Percentiles rank a stretch among this genome's conserved stretches.
These are phyloP conservation scores for Pseudogymnoascus destructans DNA, from an alignment of 2,329 filamentous ascomycete species.

Conservation along the genomic window DNA sequence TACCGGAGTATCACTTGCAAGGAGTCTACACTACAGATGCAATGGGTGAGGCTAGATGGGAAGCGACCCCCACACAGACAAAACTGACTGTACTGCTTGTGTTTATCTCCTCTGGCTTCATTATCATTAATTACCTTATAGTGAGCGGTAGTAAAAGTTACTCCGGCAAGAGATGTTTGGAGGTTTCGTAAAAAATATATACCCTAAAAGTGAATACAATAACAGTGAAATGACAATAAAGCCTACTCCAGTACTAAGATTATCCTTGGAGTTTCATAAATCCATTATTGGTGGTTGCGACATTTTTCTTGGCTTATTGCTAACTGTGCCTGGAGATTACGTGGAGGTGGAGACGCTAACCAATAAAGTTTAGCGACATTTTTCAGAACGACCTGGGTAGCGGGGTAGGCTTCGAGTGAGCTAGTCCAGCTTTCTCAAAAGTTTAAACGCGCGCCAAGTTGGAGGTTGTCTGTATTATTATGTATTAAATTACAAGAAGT, in stretches of 20 bases:
- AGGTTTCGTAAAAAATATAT: not conserved
- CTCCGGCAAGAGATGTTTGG: not conserved
- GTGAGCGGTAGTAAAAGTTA: not conserved
- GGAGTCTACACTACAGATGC: not conserved
- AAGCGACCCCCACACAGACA: not conserved
- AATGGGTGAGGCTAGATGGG: not conserved
- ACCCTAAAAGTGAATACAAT: not conserved
- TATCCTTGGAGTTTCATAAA: not conserved
- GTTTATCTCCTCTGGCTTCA: not conserved
- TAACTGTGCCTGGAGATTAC: not conserved
- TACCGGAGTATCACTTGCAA: not conserved
- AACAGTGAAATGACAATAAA: not conserved
- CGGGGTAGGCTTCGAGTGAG: not conserved
- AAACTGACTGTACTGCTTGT: not conserved
- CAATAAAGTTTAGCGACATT: conserved; percentile 4
- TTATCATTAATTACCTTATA: not conserved
- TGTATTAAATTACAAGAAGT: not conserved
- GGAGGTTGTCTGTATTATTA: not conserved
- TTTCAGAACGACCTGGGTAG: not conserved
- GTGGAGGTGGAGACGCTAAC: conserved; percentile 2
- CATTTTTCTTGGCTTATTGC: not conserved
- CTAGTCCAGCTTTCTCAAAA: not conserved
- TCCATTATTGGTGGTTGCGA: not conserved
- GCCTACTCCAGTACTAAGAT: not conserved
- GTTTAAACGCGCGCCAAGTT: not conserved